These are phyloP conservation scores for Debaryomyces robertsiae DNA, from an alignment of 1,139 yeast species.

Conservation along the genomic window DNA sequence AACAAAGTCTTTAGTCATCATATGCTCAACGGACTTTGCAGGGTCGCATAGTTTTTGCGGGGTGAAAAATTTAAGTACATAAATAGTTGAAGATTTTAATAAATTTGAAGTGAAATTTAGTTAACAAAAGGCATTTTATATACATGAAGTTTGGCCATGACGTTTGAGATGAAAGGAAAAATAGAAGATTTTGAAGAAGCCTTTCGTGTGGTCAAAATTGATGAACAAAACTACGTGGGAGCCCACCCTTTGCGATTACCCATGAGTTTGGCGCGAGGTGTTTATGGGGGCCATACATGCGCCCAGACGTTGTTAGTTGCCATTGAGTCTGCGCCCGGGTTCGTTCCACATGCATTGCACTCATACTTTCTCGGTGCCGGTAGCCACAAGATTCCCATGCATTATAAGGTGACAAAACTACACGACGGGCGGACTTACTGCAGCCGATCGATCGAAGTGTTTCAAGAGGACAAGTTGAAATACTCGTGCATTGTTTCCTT, in stretches of 20 bases:
- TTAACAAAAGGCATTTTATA: no score
- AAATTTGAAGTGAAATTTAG: no score
- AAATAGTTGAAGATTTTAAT: no score
- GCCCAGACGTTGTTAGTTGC: constrained; percentile 75
- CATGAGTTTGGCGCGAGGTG: constrained; percentile 61
- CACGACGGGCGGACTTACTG: constrained; percentile 37
- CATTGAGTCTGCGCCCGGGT: constrained; percentile 40
- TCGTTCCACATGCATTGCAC: constrained; percentile 42
- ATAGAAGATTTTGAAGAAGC: constrained; percentile 40
- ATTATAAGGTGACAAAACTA: constrained; percentile 58
- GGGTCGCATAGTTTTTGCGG: no score
- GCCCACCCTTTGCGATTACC: constrained; percentile 43
- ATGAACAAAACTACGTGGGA: constrained; percentile 35
- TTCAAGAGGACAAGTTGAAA: constrained; percentile 32
- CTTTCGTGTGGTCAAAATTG: constrained; percentile 34
- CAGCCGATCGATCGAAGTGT: constrained; percentile 30
- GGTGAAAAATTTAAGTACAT: no score
- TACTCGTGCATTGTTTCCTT: constrained; percentile 37
- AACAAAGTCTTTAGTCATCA: no score
- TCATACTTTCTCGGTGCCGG: constrained; percentile 52
- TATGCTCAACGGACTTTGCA: no score
- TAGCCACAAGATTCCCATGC: constrained; percentile 47
- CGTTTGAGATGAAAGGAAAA: no score
- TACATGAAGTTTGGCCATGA: no score
- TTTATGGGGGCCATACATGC: constrained; percentile 78